Evolutionary conservation across 2,329 filamentous ascomycete genomes (phyloP), one percentile per base, ranked within the genome.

Genomic region (Trichoderma sp.): DNA sequence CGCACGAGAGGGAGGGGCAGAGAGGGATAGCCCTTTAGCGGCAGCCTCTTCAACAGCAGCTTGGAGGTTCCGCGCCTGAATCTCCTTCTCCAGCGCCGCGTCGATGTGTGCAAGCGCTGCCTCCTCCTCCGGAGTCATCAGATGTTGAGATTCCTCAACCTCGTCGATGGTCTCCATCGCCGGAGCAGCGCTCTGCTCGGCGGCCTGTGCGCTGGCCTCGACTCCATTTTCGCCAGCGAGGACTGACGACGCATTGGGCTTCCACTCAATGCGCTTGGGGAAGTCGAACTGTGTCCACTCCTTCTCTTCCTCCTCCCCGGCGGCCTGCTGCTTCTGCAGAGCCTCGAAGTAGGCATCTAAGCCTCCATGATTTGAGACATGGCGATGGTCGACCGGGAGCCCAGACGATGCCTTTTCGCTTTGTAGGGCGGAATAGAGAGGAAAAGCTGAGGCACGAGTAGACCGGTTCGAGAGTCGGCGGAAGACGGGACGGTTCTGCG

Each of bases 251-350:
- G 82, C 80, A 24, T 80, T 79, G 2, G 87, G 84, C 81, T 95
- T 93, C 92, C 93, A 97, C 75, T 95, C 93, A 71, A 97, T 92
- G 68, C 89, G 86, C 77, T 92, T 90, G 64, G 90, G 90, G 75
- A 96, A 93, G 76, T 97, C 91, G 73, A 93, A 96, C 76, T 97
- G 92, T 50, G 89, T 89, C 92, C 92, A 97, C 75, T 97, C 93
- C 70, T 90, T 88, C 58, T 92, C 90, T 55, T 88, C 79, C 44
- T 85, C 85, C 26, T 83, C 80, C 44, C 85, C 85, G 21, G 72
- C 72, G 4, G 73, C 89, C 75, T 94, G 88, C 69, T 89, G 86
- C 76, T 90, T 90, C 77, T 94, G 92, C 81, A 95, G 90, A 63
- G 92, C 91, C 76, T 95, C 92, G 73, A 93, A 96, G 79, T 97